Percentiles rank a stretch among this genome's conserved stretches.
These are phyloP conservation scores for Blastobotrys elegans DNA, from an alignment of 1,139 yeast genomes.

Conservation along the genomic window DNA sequence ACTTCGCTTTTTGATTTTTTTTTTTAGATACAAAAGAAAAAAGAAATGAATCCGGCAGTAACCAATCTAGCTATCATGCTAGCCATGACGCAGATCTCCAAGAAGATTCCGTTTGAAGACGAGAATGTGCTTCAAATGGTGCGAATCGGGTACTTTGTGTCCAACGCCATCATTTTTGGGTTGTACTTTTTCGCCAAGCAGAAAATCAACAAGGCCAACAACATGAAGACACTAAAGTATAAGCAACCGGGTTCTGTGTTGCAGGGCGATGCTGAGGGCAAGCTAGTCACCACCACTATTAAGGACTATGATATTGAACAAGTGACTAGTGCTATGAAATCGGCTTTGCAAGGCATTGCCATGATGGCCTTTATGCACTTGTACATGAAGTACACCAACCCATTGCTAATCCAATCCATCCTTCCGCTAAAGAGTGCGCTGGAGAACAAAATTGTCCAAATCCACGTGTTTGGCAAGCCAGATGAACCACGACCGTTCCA, in stretches of 20 bases:
- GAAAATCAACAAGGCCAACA: constrained; percentile 65
- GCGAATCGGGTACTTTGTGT: constrained; percentile 63
- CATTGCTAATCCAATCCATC: constrained; percentile 90
- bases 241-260: constrained; percentile 82
- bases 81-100: constrained; percentile 94
- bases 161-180: constrained; percentile 61
- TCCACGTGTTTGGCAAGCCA: constrained; percentile 78
- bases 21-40: background rate
- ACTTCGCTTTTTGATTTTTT: background rate
- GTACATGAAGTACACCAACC: constrained; percentile 97
- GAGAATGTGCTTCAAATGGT: constrained; percentile 71
- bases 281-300: constrained; percentile 80
- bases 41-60: constrained; percentile 60
- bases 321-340: constrained; percentile 69
- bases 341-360: constrained; percentile 83
- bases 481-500: constrained; percentile 97
- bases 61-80: constrained; percentile 87
- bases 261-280: constrained; percentile 68
- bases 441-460: constrained; percentile 87
- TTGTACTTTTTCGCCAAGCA: constrained; percentile 62
- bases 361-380: constrained; percentile 99
- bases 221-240: constrained; percentile 86
- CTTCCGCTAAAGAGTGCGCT: constrained; percentile 86
- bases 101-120: constrained; percentile 84
- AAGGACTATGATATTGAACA: constrained; percentile 92